Base-by-base conservation (phyloP, 225 moss, liverwort and hornwort genomes). In the Asterella californica region DNA sequence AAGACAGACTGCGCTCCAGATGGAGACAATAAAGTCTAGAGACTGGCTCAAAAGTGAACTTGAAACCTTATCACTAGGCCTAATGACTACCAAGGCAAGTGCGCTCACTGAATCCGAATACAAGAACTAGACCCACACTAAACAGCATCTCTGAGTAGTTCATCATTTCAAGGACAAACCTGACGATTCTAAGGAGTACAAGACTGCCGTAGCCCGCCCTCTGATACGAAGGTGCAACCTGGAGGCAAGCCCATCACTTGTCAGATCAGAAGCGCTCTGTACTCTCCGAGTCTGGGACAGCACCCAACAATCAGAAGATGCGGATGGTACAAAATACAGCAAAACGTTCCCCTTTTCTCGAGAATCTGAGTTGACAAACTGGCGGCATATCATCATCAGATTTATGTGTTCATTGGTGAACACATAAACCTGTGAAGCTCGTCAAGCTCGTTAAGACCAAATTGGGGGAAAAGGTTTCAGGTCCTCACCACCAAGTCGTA, bases 211-310 rank as follows among this genome's bases (percentile, higher is more conserved):
- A 83, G 4, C 99, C 99, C 42, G 82, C 84, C 66, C 93, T 83
- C 78, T 95, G 99, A 76, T 95, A 82, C 25, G 91, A 83, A 29
- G 99, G 99, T 74, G 92, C 90, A 59, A 99, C 99, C 89, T 89
- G 83, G 46, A 25, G 22, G 36, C 32, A 33, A 48, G 36, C 38
- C 37, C 75, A 76, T 76, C 19, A 37, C 1, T 9, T 7, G 55
- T 59, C 15, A 59, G 6, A 74, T 57, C 32, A 34, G 24, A 17
- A 70, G 25, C 12, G 70, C 70, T 7, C 4, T 1, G n/a, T 27
- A 10, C 2, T 34, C 18, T 67, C 34, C 5, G 15, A 34, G 33
- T 12, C 33, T 2, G 14, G 62, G 42, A 42, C 7, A 42, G 4
- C 42, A 42, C 42, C n/a, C 42, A 42, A 42, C 42, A 42, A 42